Evolutionary conservation across 352 stramenopile genomes (phyloP).

Genomic region (Phytophthora sp.): DNA sequence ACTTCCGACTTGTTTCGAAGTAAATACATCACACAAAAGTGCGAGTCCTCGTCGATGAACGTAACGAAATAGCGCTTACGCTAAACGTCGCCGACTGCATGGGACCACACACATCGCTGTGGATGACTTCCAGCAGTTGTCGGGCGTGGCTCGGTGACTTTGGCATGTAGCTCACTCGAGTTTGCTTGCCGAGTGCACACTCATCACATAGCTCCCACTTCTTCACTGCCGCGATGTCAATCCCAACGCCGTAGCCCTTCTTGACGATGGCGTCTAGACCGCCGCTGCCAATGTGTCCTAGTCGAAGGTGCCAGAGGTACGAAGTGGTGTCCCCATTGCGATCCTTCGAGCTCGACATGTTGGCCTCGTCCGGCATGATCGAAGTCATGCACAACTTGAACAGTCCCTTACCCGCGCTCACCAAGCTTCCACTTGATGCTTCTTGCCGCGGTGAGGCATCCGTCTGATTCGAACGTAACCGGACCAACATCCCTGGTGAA

Average conservation of each 20-base stretch:
- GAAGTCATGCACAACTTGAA: no score
- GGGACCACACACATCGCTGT: not conserved
- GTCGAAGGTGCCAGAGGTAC: not conserved
- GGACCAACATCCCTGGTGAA: no score
- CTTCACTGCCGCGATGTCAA: not conserved
- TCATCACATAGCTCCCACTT: not conserved
- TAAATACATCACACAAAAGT: not conserved
- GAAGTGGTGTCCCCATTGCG: no score
- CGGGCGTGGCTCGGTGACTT: not conserved
- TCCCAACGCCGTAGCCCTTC: not conserved
- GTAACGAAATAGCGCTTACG: not conserved
- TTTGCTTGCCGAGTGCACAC: no score
- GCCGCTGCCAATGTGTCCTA: not conserved
- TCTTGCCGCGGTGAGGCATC: no score
- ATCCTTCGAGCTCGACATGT: no score
- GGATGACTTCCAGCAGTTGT: constrained; percentile 1
- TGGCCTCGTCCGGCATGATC: no score
- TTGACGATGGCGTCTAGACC: no score
- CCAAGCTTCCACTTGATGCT: no score
- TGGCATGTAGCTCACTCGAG: not conserved
- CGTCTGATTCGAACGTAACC: no score
- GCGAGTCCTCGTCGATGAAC: not conserved
- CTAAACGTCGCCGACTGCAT: not conserved
- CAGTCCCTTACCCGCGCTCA: no score
- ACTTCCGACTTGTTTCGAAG: not conserved